Percentiles rank a stretch among this genome's conserved stretches.
Conservation (phyloP, 2,329 filamentous ascomycete species). For the Emergomyces africanus region DNA sequence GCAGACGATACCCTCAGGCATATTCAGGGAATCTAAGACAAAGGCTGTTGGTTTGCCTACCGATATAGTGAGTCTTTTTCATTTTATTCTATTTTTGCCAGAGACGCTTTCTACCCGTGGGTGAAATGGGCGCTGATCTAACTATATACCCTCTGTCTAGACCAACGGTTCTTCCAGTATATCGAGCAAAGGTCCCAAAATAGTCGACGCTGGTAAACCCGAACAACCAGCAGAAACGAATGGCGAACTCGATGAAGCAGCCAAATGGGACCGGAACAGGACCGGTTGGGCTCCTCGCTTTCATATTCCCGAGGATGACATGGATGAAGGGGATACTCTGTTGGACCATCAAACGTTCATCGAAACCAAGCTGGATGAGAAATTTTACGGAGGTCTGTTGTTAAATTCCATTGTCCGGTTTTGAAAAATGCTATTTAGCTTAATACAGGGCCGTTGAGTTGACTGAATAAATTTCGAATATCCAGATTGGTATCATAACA, state of each 20-base stretch:
- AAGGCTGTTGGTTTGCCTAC: conserved; percentile 48
- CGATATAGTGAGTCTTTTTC: conserved; percentile 47
- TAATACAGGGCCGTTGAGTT: not conserved
- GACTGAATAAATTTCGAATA: conserved; percentile 5
- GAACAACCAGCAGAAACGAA: conserved; percentile 38
- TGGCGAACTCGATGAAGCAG: conserved; percentile 42
- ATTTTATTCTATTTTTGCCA: not conserved
- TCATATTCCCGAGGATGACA: conserved; percentile 43
- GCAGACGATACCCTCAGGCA: conserved; percentile 25
- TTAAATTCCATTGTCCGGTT: not conserved
- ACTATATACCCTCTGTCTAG: conserved; percentile 16
- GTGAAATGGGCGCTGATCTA: conserved; percentile 1
- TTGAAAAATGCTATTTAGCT: not conserved
- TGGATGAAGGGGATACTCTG: conserved; percentile 50
- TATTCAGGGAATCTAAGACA: conserved; percentile 40
- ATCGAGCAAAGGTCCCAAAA: conserved; percentile 64
- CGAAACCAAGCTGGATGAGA: conserved; percentile 72
- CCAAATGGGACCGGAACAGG: conserved; percentile 43
- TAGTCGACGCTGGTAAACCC: conserved; percentile 41
- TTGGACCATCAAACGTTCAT: conserved; percentile 81
- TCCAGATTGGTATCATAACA: conserved; percentile 97
- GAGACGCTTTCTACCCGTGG: not conserved
- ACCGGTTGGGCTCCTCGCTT: conserved; percentile 88
- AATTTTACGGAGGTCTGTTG: conserved; percentile 69
- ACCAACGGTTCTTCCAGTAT: conserved; percentile 55